Evolutionary conservation across 257 asterid genomes (phyloP).

Genomic region (Osmanthus fragrans): DNA sequence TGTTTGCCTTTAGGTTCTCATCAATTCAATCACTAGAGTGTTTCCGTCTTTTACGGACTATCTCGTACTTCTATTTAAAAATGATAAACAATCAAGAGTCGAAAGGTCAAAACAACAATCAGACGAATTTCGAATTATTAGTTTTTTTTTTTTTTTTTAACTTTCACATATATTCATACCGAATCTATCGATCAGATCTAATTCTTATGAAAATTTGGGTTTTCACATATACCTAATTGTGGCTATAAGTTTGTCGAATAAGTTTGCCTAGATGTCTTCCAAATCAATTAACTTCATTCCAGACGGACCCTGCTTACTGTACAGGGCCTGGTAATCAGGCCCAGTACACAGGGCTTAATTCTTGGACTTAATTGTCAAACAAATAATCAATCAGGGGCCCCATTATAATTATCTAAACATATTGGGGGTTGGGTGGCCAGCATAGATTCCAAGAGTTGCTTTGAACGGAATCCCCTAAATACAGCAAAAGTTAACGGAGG

Average conservation of each 20-base stretch:
- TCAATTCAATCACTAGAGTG: neutral
- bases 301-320: too few species aligned
- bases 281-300: conserved; percentile 12
- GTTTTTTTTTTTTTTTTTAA: too few species aligned
- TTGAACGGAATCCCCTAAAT: conserved; percentile 29
- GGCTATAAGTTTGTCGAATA: neutral
- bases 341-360: too few species aligned
- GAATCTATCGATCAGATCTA: neutral
- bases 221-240: too few species aligned
- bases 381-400: conserved; percentile 25
- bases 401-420: conserved; percentile 9
- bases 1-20: neutral
- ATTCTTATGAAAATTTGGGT: neutral
- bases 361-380: conserved; percentile 35
- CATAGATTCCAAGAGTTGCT: neutral
- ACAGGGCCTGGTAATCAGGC: too few species aligned
- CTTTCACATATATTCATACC: neutral
- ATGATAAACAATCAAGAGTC: neutral
- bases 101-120: neutral
- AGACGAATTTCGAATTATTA: neutral
- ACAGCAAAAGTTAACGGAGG: conserved; percentile 30
- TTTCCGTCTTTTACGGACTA: too few species aligned
- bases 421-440: conserved; percentile 4
- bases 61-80: neutral
- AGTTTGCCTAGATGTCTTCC: neutral